These are phyloP conservation scores for Elaeis guineensis DNA, from an alignment of 176 grass and related monocot species.

Conservation along the genomic window DNA sequence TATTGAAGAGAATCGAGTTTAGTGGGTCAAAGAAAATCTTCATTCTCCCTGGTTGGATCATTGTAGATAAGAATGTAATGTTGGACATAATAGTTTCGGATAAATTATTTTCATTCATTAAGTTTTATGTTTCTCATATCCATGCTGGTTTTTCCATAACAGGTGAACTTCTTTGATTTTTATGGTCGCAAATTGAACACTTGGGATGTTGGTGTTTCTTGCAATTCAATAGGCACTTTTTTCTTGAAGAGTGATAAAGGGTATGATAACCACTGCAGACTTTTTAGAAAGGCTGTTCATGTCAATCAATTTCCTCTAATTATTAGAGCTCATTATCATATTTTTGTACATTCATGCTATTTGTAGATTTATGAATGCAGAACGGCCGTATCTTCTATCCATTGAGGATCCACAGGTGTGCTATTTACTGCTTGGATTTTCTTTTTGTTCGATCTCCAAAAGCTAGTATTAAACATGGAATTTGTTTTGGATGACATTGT, in stretches of 20 bases:
- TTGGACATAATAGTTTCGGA: too few relatives aligned
- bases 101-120: background rate
- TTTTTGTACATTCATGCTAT: slow-evolving; percentile 8
- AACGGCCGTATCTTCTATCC: slow-evolving; percentile 67
- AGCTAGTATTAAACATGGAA: background rate
- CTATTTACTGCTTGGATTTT: slow-evolving; percentile 19
- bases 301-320: too few relatives aligned
- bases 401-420: slow-evolving; percentile 96
- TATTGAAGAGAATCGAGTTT: too few relatives aligned
- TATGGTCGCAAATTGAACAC: slow-evolving; percentile 88
- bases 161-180: slow-evolving; percentile 94
- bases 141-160: slow-evolving; percentile 14
- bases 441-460: slow-evolving; percentile 10
- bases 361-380: slow-evolving; percentile 69
- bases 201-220: slow-evolving; percentile 76
- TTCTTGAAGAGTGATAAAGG: slow-evolving; percentile 72
- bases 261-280: slow-evolving; percentile 28
- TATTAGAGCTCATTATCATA: background rate
- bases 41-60: too few relatives aligned
- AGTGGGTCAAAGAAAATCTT: too few relatives aligned
- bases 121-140: slow-evolving; percentile 7
- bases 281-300: too few relatives aligned
- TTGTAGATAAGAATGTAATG: too few relatives aligned
- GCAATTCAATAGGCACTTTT: slow-evolving; percentile 60
- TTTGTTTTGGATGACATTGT: slow-evolving; percentile 16